Base-by-base conservation (phyloP, 2,329 filamentous ascomycete species). In the Triangularia setosa region DNA sequence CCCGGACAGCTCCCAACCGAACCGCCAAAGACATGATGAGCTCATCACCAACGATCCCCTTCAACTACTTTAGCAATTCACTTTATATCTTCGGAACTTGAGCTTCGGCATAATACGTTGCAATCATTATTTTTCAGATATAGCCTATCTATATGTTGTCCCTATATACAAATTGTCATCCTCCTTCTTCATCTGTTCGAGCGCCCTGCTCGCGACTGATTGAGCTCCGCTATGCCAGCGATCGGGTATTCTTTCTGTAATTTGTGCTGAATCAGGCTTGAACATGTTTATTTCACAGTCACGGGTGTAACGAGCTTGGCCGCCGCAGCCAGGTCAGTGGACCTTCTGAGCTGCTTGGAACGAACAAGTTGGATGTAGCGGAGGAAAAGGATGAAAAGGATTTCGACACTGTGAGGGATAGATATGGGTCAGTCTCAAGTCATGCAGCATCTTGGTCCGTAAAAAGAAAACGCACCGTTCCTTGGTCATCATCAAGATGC, bases 401-500 rank as follows among this genome's bases (percentile, higher is more conserved):
- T 80, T 76, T 98, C 95, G 78, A 98, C 91, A 70, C 91, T 92
- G 65, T 23, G 52, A 14, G 8, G 25, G 9, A 56, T 71, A 61
- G 70, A n/a, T n/a, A n/a, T n/a, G n/a, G 70, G 63, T 40, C 58
- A 27, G 14, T 16, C n/a, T 12, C 24, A 48, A 18, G 8, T 9
- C 18, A 2, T 48, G 1, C n/a, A 57, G 55, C 58, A 52, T 53
- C 12, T 27, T 44, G 6, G 1, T 33, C 12, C 30, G 7, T 8
- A 48, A 59, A 28, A 60, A 11, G 3, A 33, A 1, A 7, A 73
- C 82, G 70, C 83, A 93, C 91, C 93, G 86, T 79, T 99, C 95
- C 80, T 99, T 99, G 57, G 93, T 95, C 93, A 97, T 99, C 95
- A 99, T 99, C 44, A 99, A 82, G 63, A 99, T 87, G 58, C 95